phyloP scores from a whole-genome alignment of 73 alveolate genomes.

The Tetrahymena elliotti region DNA sequence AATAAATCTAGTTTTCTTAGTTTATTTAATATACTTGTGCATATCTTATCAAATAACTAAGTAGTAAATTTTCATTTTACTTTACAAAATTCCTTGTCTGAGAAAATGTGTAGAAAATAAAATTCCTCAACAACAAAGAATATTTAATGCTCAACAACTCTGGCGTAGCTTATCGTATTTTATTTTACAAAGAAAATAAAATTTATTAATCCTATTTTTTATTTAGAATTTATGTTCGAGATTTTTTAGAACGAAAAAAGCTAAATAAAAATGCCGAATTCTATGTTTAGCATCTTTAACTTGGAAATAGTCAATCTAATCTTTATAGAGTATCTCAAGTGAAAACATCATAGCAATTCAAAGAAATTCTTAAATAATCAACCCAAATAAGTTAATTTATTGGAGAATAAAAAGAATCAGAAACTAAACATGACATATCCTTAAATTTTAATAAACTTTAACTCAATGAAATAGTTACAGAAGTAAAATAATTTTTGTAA shows the following conservation, averaged over 20 bases:
- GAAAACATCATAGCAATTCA: background rate
- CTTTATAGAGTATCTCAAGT: background rate
- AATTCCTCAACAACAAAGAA: background rate
- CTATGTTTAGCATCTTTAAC: background rate
- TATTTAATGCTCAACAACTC: background rate
- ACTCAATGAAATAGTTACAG: background rate
- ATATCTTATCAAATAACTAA: background rate
- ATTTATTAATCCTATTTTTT: background rate
- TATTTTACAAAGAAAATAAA: background rate
- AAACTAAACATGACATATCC: background rate
- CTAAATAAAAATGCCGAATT: background rate
- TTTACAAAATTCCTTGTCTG: background rate
- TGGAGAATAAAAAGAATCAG: background rate
- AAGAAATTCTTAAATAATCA: background rate
- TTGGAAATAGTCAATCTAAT: background rate
- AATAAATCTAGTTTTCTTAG: background rate
- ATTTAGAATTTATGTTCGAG: background rate
- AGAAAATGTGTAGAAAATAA: background rate
- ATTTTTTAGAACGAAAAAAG: background rate
- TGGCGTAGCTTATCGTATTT: background rate
- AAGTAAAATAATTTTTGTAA: background rate
- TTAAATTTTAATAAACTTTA: background rate
- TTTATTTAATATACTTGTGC: background rate
- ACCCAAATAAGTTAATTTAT: background rate
- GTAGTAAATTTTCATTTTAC: background rate